Evolutionary conservation across 2,329 filamentous ascomycete species (phyloP).

Genomic region (Cadophora luteo-olivacea): DNA sequence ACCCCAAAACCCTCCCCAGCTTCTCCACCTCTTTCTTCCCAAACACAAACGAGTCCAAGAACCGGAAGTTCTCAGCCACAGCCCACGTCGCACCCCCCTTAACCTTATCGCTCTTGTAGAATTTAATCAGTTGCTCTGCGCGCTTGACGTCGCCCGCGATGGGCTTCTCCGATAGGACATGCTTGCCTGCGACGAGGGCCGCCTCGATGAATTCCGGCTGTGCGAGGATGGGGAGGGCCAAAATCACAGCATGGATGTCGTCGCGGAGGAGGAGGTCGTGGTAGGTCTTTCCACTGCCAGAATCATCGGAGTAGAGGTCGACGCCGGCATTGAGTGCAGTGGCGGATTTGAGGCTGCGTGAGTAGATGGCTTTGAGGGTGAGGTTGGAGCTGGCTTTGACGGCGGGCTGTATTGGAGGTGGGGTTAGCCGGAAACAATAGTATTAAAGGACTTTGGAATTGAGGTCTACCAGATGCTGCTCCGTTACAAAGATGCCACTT

Average conservation of each 20-base stretch:
- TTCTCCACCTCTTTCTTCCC: conserved; percentile 56
- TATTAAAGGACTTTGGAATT: not conserved
- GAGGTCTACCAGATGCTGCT: conserved; percentile 59
- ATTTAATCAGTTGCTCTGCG: conserved; percentile 55
- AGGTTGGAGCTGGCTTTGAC: conserved; percentile 59
- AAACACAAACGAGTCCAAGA: conserved; percentile 59
- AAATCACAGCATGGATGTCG: conserved; percentile 46
- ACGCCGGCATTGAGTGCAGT: conserved; percentile 50
- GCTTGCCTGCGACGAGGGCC: conserved; percentile 57
- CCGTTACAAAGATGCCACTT: conserved; percentile 66
- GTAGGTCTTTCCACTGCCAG: conserved; percentile 51
- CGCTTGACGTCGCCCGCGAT: conserved; percentile 56
- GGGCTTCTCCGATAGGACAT: conserved; percentile 62
- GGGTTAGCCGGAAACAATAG: conserved; percentile 24
- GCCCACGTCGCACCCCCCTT: conserved; percentile 53
- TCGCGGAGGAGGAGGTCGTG: conserved; percentile 43
- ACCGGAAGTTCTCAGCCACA: conserved; percentile 79
- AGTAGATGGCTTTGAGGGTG: conserved; percentile 56
- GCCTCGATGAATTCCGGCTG: conserved; percentile 57
- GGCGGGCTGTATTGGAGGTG: conserved; percentile 57
- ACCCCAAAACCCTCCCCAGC: conserved; percentile 61
- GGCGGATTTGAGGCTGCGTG: conserved; percentile 44
- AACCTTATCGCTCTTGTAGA: conserved; percentile 49
- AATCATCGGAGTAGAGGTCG: conserved; percentile 44
- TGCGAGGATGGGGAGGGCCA: conserved; percentile 56